phyloP scores from a whole-genome alignment of 2,329 filamentous ascomycete species.

The Paracoccidioides lutzii region DNA sequence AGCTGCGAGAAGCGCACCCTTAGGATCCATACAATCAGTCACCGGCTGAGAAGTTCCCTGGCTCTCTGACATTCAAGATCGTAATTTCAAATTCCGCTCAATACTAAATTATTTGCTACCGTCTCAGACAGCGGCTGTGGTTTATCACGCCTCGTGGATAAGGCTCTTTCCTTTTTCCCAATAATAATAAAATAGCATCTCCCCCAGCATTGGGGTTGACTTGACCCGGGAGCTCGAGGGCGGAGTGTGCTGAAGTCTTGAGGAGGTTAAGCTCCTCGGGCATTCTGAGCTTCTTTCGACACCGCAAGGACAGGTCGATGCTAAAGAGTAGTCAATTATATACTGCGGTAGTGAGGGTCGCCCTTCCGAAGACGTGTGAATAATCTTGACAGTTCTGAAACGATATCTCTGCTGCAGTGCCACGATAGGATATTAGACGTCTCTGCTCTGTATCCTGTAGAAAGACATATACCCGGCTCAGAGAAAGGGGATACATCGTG shows the following conservation, averaged over 20 bases:
- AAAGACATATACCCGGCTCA: too few relatives aligned
- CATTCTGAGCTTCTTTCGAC: slow-evolving; percentile 22
- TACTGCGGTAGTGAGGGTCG: too few relatives aligned
- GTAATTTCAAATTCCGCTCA: neutral
- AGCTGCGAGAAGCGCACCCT: slow-evolving; percentile 11
- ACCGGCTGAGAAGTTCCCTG: slow-evolving; percentile 5
- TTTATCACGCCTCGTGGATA: neutral
- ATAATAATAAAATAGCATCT: neutral
- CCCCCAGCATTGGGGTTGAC: neutral
- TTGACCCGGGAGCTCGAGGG: neutral
- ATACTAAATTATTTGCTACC: neutral
- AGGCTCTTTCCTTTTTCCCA: neutral
- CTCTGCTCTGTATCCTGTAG: too few relatives aligned
- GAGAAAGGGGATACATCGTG: too few relatives aligned
- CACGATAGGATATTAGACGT: too few relatives aligned
- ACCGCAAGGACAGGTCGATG: too few relatives aligned
- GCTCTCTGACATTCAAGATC: neutral
- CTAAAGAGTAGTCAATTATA: too few relatives aligned
- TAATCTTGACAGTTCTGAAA: too few relatives aligned
- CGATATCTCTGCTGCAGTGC: too few relatives aligned
- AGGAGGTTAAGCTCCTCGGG: too few relatives aligned
- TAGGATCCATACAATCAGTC: slow-evolving; percentile 10
- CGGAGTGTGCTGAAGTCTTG: too few relatives aligned
- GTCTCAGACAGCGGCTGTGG: neutral
- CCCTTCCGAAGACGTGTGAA: too few relatives aligned